phyloP scores from a whole-genome alignment of 768 basidiomycete species.

The Gymnopilus dilepis region DNA sequence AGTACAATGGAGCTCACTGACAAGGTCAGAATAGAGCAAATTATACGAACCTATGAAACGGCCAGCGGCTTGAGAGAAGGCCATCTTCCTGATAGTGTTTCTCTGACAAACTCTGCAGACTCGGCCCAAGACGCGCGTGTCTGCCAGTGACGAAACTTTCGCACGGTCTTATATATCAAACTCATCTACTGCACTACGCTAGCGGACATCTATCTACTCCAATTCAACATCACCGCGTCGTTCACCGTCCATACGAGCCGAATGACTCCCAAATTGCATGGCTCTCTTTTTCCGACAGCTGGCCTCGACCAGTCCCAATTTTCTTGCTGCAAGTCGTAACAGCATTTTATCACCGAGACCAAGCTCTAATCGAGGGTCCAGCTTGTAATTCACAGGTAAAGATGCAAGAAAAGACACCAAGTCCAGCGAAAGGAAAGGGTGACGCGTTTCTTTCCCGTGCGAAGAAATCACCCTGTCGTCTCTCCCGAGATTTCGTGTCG shows the following conservation, averaged over 20 bases:
- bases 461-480: constrained; percentile 94
- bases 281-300: constrained; percentile 86
- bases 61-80: constrained; percentile 51
- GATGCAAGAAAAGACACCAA: constrained; percentile 78
- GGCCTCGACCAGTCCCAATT: constrained; percentile 78
- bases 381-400: constrained; percentile 82
- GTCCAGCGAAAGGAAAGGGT: constrained; percentile 86
- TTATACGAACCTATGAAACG: constrained; percentile 53
- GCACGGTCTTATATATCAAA: not conserved
- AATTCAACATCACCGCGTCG: constrained; percentile 55
- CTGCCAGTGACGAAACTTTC: not conserved
- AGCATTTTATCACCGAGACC: constrained; percentile 92
- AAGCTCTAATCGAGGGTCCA: constrained; percentile 74
- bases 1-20: not conserved
- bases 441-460: constrained; percentile 90
- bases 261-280: constrained; percentile 95
- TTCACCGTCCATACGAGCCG: constrained; percentile 81
- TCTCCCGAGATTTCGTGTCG: constrained; percentile 87
- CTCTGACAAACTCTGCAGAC: not conserved
- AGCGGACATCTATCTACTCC: constrained; percentile 22
- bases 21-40: not conserved
- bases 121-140: not conserved
- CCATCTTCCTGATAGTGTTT: constrained; percentile 39
- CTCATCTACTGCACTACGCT: no score
- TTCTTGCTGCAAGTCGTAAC: constrained; percentile 70